Base-by-base conservation (phyloP, 805 yeast genomes). In the Metschnikowia koreensis region DNA sequence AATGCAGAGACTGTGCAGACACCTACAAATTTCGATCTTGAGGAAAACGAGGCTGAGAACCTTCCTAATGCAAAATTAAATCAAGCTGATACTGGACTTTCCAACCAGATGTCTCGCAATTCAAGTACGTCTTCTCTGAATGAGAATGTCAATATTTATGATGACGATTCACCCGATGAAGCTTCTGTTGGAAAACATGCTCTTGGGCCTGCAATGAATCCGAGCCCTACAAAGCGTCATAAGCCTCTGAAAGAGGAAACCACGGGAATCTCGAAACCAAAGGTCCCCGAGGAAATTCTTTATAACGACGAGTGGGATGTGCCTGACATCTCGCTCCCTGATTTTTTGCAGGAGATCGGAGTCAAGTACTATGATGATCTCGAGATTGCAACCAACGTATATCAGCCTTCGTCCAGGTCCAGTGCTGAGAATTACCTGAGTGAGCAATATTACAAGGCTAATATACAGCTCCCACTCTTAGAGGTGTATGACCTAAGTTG, bases 401-500 rank as follows among this genome's bases (percentile, higher is more conserved):
- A 65, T 15, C 63, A 69, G 31, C 37, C 39, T 10, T 47, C 66
- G 3, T 36, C 51, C 1, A 10, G 40, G 3, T 46, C 40, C 17
- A n/a, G 16, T 33, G 58, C 69, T 0, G 39, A 54, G 13, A 39
- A 45, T 5, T 17, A 11, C 15, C 48, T 47, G 45, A 58, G 52
- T 1, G 54, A 48, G 15, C 82, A 77, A 38, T 77, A 67, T 53
- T 64, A 71, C 4, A 58, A 57, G 22, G 79, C 79, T 0, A 64
- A 67, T 17, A 70, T 74, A 16, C 69, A 71, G 46, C 62, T 80
- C 12, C 78, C 79, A 8, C 58, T 73, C 12, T 63, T 79, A 28
- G 81, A 80, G 43, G 69, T 82, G 57, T 76, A 74, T 56, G 80
- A 80, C 33, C 80, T 81, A 54, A 78, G 84, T 50, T 76, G 81